Evolutionary conservation across 2,329 filamentous ascomycete genomes (phyloP).

Genomic region (Trichoderma hamatum): DNA sequence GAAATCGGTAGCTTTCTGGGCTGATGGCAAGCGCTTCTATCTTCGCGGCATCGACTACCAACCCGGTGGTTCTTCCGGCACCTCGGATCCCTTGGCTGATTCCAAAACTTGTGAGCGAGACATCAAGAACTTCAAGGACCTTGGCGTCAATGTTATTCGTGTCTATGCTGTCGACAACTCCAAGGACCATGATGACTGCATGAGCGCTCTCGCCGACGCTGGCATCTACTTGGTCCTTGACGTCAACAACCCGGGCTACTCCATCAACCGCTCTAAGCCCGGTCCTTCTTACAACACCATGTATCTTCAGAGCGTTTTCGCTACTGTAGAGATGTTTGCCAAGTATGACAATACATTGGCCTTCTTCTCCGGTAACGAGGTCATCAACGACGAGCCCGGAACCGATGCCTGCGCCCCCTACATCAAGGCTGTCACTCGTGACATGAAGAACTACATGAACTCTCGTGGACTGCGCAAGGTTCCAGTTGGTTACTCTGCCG

Average conservation of each 20-base stretch:
- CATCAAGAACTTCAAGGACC: slow-evolving; percentile 77
- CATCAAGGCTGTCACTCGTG: slow-evolving; percentile 77
- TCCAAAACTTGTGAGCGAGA: slow-evolving; percentile 72
- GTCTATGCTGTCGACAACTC: slow-evolving; percentile 94
- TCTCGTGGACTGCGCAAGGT: slow-evolving; percentile 64
- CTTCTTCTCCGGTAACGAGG: slow-evolving; percentile 83
- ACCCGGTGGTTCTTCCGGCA: slow-evolving; percentile 60
- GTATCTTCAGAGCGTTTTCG: slow-evolving; percentile 84
- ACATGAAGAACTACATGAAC: slow-evolving; percentile 72
- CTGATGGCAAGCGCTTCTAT: slow-evolving; percentile 58
- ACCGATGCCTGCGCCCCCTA: slow-evolving; percentile 70
- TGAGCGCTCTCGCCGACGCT: slow-evolving; percentile 76
- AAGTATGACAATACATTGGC: slow-evolving; percentile 85
- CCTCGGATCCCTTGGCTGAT: slow-evolving; percentile 77
- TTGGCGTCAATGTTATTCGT: slow-evolving; percentile 89
- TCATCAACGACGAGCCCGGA: slow-evolving; percentile 67
- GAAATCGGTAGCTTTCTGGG: slow-evolving; percentile 55
- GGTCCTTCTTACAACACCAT: slow-evolving; percentile 81
- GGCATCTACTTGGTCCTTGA: slow-evolving; percentile 92
- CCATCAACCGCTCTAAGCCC: slow-evolving; percentile 78
- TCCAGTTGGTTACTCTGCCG: slow-evolving; percentile 76
- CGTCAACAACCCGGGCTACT: slow-evolving; percentile 88
- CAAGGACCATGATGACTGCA: slow-evolving; percentile 79
- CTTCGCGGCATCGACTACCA: slow-evolving; percentile 65
- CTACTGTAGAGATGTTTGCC: slow-evolving; percentile 81